Evolutionary conservation across 2,329 filamentous ascomycete species (phyloP), one percentile per base, ranked within the genome.

Genomic region (Talaromyces atroroseus): DNA sequence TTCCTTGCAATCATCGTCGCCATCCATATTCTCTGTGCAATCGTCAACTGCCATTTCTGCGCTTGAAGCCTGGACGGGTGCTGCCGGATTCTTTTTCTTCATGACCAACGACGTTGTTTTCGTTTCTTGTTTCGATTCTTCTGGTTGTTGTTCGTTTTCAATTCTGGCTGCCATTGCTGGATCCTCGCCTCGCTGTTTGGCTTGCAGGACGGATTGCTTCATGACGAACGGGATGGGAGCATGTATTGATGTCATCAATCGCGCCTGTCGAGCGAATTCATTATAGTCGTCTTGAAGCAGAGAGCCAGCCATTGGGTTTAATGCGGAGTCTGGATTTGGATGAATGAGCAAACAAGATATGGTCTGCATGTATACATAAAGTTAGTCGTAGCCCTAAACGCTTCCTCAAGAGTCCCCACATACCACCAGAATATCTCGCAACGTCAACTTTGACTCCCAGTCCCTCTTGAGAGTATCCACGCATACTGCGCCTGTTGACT

Each of bases 391-490:
- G 12, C 23, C n/a, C 46, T 21, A 34, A 20, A 11, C 14, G 18
- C 16, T 16, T 20, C 7, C 47, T 23, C 6, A 2, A 34, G 23
- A 34, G 20, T 34, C 6, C 1, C 21, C 23, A 70, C 75, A 63
- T 62, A 77, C 75, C 51, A 78, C 65, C 18, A 86, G 68, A 2
- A 86, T 81, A 70, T 86, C 82, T 48, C 80, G 72, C 50, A 86
- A 65, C 24, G 81, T 85, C 60, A 86, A 68, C 26, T 74, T 79
- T 14, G 76, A 71, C 57, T 81, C 78, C 83, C 83, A 86, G 62
- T 85, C 83, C 48, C 81, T 74, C 71, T 86, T 86, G 46, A 86
- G 65, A 2, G 83, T 86, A 70, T 86, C 83, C 2, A 86, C 81
- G 59, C 83, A 86, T 2, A 86, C 82, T 0, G 79, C 79, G 5